phyloP scores from a whole-genome alignment of 2,329 filamentous ascomycete genomes.

The Sporothrix brasiliensis region DNA sequence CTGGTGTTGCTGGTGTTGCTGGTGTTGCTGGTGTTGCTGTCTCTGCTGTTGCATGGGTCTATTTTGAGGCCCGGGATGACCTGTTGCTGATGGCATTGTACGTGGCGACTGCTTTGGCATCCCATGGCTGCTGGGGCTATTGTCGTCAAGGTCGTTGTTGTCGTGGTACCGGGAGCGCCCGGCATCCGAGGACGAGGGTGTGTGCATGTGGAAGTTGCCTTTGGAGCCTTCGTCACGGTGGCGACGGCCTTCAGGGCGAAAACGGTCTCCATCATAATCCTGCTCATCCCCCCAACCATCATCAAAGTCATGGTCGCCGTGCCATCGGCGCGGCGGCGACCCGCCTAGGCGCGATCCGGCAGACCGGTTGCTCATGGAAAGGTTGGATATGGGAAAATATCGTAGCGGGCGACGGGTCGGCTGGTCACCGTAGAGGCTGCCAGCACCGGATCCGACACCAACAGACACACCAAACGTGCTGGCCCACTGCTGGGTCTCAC shows the following conservation, averaged over 20 bases:
- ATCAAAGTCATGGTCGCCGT: neutral
- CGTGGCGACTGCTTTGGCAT: neutral
- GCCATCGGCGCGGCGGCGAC: neutral
- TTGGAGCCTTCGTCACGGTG: neutral
- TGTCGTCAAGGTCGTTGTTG: neutral
- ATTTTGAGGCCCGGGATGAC: neutral
- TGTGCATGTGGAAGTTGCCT: neutral
- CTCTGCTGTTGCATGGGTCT: neutral
- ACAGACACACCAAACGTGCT: neutral
- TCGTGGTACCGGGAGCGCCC: neutral
- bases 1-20: neutral
- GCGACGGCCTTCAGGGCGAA: neutral
- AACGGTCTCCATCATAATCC: neutral
- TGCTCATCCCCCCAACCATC: neutral
- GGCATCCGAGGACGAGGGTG: neutral
- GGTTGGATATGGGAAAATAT: neutral
- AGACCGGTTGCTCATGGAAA: neutral
- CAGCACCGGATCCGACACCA: neutral
- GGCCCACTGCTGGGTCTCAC: conserved; percentile 16
- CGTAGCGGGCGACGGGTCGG: neutral
- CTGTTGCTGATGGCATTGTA: neutral
- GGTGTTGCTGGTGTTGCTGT: neutral
- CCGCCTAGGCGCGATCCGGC: neutral
- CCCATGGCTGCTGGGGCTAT: neutral
- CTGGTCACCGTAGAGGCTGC: neutral